Base-by-base conservation (phyloP, 768 basidiomycete genomes). In the Boletus tomentosulus region DNA sequence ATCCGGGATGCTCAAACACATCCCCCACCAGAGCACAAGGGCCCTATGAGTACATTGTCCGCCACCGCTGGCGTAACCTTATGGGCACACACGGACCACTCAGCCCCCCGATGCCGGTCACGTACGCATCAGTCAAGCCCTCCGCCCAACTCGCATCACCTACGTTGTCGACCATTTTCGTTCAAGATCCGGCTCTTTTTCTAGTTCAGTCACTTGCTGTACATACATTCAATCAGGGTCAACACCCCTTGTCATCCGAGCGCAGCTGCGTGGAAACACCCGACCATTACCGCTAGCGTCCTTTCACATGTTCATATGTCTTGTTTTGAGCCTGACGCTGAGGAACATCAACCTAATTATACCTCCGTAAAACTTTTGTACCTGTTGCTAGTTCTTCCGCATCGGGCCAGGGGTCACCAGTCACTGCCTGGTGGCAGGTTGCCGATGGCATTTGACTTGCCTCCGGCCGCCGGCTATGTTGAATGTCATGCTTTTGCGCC, bases 91-190 rank as follows among this genome's bases (percentile, higher is more conserved):
- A 25, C 51, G 50, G 57, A 1, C 46, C 25, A 48, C 19, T 39
- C 25, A 33, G 35, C 38, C n/a, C 51, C 0, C 62, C 63, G 53
- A 47, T 46, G 12, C 61, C 51, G 57, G 54, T 46, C 41, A 27
- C 46, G 30, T 34, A 46, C n/a, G 22, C 24, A 28, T 31, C n/a
- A 27, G 38, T 39, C 41, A 53, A 42, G 48, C 64, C 66, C 66
- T 69, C 65, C 65, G 65, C 66, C 66, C 66, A 65, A 22, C 34
- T 59, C 66, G 66, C 60, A 34, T 34, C 62, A 57, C 16, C 16
- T 50, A 13, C 51, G 41, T 61, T 66, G 53, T 62, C 49, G 56
- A 54, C 59, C 52, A 31, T 19, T 50, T 45, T 56, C 46, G 35
- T 61, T 56, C 51, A 60, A 56, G 58, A 55, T 67, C 63, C 63